Evolutionary conservation across 1,139 yeast genomes (phyloP).

Genomic region (Hyphopichia fennica): DNA sequence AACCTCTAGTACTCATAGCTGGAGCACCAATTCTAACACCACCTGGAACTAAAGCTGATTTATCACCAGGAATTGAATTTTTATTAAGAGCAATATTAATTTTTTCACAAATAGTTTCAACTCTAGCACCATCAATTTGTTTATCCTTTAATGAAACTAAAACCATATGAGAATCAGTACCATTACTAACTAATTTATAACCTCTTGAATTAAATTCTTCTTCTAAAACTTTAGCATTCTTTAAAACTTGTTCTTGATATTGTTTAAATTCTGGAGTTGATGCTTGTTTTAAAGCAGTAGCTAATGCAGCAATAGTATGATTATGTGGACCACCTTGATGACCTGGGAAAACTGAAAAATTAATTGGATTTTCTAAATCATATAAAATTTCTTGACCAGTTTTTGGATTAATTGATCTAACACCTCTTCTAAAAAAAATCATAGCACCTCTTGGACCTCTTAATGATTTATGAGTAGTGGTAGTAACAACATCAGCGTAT

Average conservation of each 20-base stretch:
- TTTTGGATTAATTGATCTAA: conserved; percentile 83
- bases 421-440: conserved; percentile 98
- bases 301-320: conserved; percentile 96
- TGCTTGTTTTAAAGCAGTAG: conserved; percentile 95
- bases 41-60: conserved; percentile 96
- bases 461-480: conserved; percentile 96
- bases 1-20: conserved; percentile 98
- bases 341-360: conserved; percentile 98
- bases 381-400: conserved; percentile 87
- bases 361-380: conserved; percentile 92
- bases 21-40: conserved; percentile 99
- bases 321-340: conserved; percentile 99
- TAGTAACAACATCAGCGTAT: conserved; percentile 95
- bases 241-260: conserved; percentile 85
- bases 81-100: conserved; percentile 95
- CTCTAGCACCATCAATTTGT: conserved; percentile 96
- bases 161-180: conserved; percentile 97
- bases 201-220: conserved; percentile 67
- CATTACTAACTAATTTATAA: conserved; percentile 84
- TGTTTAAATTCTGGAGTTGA: conserved; percentile 86
- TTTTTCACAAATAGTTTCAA: conserved; percentile 91
- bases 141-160: conserved; percentile 86
- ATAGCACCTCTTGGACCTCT: conserved; percentile 99
- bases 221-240: conserved; percentile 87
- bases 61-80: conserved; percentile 98